phyloP scores from a whole-genome alignment of 345 rosid genomes.

The Melaleuca alternifolia region DNA sequence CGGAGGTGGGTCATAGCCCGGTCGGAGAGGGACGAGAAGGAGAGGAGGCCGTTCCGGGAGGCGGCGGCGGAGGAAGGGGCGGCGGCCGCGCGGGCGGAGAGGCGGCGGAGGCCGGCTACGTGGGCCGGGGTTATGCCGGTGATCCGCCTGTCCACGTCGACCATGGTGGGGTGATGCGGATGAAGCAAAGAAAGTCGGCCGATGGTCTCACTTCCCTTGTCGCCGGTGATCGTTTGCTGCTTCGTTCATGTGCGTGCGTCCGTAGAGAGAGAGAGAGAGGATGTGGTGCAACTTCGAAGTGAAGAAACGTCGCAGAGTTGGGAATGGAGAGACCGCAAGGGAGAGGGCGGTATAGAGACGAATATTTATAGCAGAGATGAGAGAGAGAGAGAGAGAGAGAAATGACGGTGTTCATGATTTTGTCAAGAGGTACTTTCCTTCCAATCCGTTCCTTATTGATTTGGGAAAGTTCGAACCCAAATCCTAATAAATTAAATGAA shows the following conservation, averaged over 20 bases:
- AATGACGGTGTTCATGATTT: background rate
- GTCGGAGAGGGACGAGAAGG: constrained; percentile 67
- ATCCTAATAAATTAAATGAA: background rate
- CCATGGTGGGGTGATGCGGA: constrained; percentile 33
- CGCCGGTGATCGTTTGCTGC: background rate
- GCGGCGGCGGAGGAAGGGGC: constrained; percentile 11
- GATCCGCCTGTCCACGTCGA: constrained; percentile 97
- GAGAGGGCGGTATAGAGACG: background rate
- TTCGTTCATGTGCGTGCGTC: background rate
- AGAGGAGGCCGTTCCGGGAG: constrained; percentile 60
- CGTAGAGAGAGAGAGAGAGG: background rate
- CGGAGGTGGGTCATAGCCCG: constrained; percentile 67
- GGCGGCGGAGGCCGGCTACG: constrained; percentile 86
- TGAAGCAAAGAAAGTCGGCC: background rate
- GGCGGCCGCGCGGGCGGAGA: constrained; percentile 89
- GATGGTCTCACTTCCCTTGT: background rate
- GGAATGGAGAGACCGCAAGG: background rate
- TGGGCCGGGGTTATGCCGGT: constrained; percentile 88
- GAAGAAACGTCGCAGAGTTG: background rate
- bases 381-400: background rate
- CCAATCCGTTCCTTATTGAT: background rate
- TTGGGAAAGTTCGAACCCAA: background rate
- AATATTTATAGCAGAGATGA: background rate
- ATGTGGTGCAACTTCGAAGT: background rate
- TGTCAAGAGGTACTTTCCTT: background rate